Base-by-base conservation (phyloP, 2,329 filamentous ascomycete genomes). In the Colletotrichum godetiae region DNA sequence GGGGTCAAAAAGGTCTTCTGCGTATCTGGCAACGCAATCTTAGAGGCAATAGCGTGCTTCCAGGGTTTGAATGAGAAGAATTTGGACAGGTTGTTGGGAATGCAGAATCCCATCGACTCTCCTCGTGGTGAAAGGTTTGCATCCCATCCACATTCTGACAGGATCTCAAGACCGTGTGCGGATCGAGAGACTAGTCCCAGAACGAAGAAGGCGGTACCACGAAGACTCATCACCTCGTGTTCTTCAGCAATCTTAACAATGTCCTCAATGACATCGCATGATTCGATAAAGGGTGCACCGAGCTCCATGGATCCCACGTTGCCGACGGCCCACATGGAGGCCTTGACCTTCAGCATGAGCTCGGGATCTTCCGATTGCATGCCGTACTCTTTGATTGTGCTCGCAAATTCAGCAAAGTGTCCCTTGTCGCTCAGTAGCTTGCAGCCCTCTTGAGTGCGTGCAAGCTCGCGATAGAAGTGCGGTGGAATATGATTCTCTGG, bases 221-320 rank as follows among this genome's bases (percentile, higher is more conserved):
- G 90, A 78, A 99, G 88, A 71, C 95, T 97, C 91, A 99, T 93
- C 62, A 99, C 94, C 76, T 95, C 92, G 55, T 97, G 95, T 33
- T 88, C 86, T 81, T 98, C 94, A 1, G 97, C 97, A 80, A 99
- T 98, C 75, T 91, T 88, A 59, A 98, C 91, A 75, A 99, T 96
- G 75, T 93, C 91, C 78, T 93, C 91, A 22, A 98, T 95, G 49
- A 98, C 95, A 76, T 98, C 94, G 49, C 92, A 94, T 68, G 93
- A 92, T 82, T 98, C 97, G 4, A 99, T 87, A 81, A 99, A 99
- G 0, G 95, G 95, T 1, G 96, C 96, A 1, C 97, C 97, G 1
- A 98, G 91, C 78, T 98, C 96, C 95, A 99, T 98, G 0, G 95
- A 98, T 0, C 97, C 97, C 49, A 99, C 96, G 78, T 99, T 99